Percentiles rank a stretch among this genome's conserved stretches.
Conservation (phyloP, 176 grass and related monocot species). For the Dactylis glomerata region DNA sequence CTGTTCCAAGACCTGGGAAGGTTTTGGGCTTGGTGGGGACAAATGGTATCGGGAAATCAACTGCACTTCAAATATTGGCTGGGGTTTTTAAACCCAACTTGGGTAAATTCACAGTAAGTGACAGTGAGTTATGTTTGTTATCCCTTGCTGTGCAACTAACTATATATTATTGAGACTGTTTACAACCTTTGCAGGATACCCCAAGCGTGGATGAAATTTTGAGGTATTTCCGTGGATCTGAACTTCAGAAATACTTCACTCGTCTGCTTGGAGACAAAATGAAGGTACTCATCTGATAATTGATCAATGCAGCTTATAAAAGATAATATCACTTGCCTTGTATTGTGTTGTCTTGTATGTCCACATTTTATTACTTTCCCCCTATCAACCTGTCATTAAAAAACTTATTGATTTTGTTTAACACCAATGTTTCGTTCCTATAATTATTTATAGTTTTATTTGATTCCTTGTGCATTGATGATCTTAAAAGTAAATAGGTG, state of each 20-base stretch:
- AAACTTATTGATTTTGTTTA: background rate
- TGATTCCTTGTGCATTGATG: background rate
- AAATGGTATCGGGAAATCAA: slow-evolving; percentile 90
- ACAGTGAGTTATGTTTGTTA: background rate
- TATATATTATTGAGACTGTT: slow-evolving; percentile 18
- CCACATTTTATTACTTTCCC: background rate
- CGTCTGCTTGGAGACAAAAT: slow-evolving; percentile 68
- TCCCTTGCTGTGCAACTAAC: background rate
- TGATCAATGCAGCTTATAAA: background rate
- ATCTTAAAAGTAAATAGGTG: background rate
- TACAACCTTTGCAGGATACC: slow-evolving; percentile 51
- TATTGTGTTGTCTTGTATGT: background rate
- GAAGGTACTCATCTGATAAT: slow-evolving; percentile 41
- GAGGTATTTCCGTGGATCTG: slow-evolving; percentile 71
- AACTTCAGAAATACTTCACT: slow-evolving; percentile 84
- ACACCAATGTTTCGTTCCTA: background rate
- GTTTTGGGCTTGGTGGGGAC: slow-evolving; percentile 74
- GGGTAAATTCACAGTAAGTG: slow-evolving; percentile 73
- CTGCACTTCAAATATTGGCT: slow-evolving; percentile 70
- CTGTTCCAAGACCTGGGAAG: slow-evolving; percentile 83
- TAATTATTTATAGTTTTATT: background rate
- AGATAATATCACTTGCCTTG: background rate
- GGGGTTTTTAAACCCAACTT: slow-evolving; percentile 80
- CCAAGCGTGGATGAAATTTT: slow-evolving; percentile 82
- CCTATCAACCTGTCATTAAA: background rate